Evolutionary conservation across 352 stramenopile species (phyloP).

Genomic region (Pythium vanterpoolii): DNA sequence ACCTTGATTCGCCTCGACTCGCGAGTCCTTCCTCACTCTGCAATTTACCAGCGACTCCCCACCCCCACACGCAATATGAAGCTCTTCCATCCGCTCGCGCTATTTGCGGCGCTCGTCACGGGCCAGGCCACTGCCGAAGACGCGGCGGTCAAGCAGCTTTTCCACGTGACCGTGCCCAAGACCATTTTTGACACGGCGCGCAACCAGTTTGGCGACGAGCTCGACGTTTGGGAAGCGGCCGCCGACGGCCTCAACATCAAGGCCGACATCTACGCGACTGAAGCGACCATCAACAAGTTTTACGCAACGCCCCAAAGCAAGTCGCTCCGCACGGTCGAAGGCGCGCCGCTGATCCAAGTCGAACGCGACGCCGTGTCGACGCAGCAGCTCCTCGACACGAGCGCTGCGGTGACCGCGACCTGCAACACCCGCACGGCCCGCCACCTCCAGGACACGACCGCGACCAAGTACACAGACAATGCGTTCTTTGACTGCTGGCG

Average conservation of each 20-base stretch:
- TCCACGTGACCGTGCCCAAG: conserved; percentile 32
- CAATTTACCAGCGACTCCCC: conserved; percentile 15
- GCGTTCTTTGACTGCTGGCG: conserved; percentile 38
- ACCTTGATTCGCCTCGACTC: neutral
- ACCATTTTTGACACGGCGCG: conserved; percentile 22
- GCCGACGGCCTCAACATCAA: conserved; percentile 16
- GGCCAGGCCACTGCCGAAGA: conserved; percentile 22
- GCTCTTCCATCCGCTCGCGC: conserved; percentile 22
- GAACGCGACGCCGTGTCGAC: conserved; percentile 13
- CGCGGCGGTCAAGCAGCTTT: conserved; percentile 28
- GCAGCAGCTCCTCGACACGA: conserved; percentile 2
- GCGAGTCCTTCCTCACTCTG: conserved; percentile 4
- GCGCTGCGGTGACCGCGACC: conserved; percentile 4
- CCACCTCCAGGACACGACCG: conserved; percentile 16
- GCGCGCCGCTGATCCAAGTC: conserved; percentile 13
- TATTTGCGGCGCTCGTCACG: conserved; percentile 14
- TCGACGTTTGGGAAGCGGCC: conserved; percentile 26
- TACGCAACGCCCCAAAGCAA: conserved; percentile 13
- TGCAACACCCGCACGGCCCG: conserved; percentile 11
- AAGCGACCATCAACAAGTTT: conserved; percentile 23
- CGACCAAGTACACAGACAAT: conserved; percentile 29
- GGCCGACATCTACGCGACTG: conserved; percentile 27
- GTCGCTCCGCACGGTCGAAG: conserved; percentile 14
- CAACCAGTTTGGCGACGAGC: conserved; percentile 20
- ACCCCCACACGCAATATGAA: conserved; percentile 23